These are phyloP conservation scores for Kwoniella europaea DNA, from an alignment of 768 basidiomycete genomes.

Conservation along the genomic window DNA sequence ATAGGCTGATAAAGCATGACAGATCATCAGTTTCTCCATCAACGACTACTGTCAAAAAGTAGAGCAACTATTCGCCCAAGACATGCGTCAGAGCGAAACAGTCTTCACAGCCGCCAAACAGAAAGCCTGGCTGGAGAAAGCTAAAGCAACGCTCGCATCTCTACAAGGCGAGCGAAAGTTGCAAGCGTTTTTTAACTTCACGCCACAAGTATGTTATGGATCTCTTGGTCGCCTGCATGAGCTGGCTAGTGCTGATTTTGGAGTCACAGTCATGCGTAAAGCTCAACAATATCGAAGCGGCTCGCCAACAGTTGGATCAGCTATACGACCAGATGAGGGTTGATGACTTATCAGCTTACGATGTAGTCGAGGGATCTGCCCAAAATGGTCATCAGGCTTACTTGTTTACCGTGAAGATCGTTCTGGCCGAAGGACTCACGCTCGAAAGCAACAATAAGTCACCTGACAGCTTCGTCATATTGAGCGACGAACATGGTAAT, in stretches of 20 bases:
- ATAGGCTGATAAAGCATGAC: not conserved
- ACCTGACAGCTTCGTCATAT: conserved; percentile 88
- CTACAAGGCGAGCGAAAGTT: conserved; percentile 82
- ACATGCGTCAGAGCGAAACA: conserved; percentile 77
- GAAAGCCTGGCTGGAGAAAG: conserved; percentile 61
- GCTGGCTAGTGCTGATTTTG: not conserved
- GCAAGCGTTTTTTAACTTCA: conserved; percentile 88
- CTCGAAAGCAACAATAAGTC: conserved; percentile 76
- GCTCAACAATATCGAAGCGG: conserved; percentile 94
- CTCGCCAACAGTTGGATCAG: conserved; percentile 85
- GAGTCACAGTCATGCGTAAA: conserved; percentile 70
- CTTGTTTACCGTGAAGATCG: conserved; percentile 91
- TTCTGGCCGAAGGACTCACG: conserved; percentile 85
- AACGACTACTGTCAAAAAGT: conserved; percentile 88
- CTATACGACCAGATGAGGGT: conserved; percentile 91
- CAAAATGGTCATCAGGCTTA: conserved; percentile 59
- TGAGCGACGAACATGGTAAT: conserved; percentile 89
- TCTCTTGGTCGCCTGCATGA: not conserved
- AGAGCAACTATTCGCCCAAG: conserved; percentile 87
- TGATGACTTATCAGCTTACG: conserved; percentile 69
- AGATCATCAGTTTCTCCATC: conserved; percentile 90
- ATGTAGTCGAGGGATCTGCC: not conserved
- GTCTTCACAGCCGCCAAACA: conserved; percentile 77
- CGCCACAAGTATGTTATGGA: conserved; percentile 63
- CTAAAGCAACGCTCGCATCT: conserved; percentile 62